Base-by-base conservation (phyloP, 2,329 filamentous ascomycete species). In the Sporothrix phasma region DNA sequence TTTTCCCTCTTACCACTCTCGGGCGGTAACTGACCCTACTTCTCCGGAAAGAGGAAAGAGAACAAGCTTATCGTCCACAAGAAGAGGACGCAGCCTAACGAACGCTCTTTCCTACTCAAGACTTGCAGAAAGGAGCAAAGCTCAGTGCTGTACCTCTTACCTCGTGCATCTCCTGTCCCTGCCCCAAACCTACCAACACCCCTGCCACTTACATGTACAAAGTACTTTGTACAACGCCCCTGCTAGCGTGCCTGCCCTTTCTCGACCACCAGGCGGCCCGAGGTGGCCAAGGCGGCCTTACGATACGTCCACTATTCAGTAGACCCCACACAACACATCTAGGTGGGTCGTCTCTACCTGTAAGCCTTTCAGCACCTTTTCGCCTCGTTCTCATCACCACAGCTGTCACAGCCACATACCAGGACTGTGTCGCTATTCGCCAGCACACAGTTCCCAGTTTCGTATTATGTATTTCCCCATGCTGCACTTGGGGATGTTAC, bases 211-310 rank as follows among this genome's bases (percentile, higher is more conserved):
- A n/a, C 46, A 15, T 7, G 3, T 29, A 4, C 45, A 46, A 49
- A 29, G 43, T 29, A 26, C 43, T 22, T 26, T 26, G 19, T n/a
- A 19, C 34, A 22, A 10, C 2, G 51, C 26, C 60, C 60, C 22
- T 62, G 60, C 46, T 62, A 62, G 60, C 60, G 11, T 24, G 22
- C 34, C 37, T 13, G 37, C 13, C n/a, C 7, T 22, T 39, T 54
- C 37, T 62, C 37, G 24, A 63, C 61, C 61, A 47, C 51, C 49
- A 11, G 41, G 39, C 61, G 61, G 61, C 61, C 61, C 61, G 61
- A 34, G 39, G 34, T 63, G 51, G 61, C 51, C 39, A 45, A 26
- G 17, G 17, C 15, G 13, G 5, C 19, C 19, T 43, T 24, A 47
- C 17, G 19, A 43, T n/a, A 31, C n/a, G 26, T 43, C 31, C 15